Evolutionary conservation across 495 filamentous ascomycete genomes (phyloP).

Genomic region (Penicillium cosmopolitanum): DNA sequence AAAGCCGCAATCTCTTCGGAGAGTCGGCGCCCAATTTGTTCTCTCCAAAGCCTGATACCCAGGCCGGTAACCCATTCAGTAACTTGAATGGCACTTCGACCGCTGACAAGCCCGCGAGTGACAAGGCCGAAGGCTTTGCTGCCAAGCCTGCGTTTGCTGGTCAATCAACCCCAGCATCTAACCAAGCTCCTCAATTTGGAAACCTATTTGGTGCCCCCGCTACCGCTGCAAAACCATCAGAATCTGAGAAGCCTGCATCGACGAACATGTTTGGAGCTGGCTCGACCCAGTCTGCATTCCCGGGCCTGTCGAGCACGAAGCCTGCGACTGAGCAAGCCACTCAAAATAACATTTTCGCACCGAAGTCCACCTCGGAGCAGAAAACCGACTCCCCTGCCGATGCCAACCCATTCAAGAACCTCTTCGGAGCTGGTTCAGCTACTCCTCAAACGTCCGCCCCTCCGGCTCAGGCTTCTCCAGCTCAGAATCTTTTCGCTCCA

Average conservation of each 20-base stretch:
- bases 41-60: constrained; percentile 18
- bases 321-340: constrained; percentile 5
- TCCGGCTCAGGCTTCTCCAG: neutral
- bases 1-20: constrained; percentile 25
- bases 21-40: constrained; percentile 19
- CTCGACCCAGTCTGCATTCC: neutral
- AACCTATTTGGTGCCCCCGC: constrained; percentile 14
- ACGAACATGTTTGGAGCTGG: constrained; percentile 1
- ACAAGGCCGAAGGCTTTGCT: constrained; percentile 17
- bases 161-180: neutral
- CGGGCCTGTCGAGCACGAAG: neutral
- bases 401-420: constrained; percentile 10
- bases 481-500: constrained; percentile 14
- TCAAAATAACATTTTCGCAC: constrained; percentile 16
- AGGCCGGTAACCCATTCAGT: constrained; percentile 29
- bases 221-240: neutral
- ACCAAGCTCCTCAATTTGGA: constrained; percentile 10
- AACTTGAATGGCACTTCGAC: constrained; percentile 11
- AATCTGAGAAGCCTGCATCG: neutral
- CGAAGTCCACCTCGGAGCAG: neutral
- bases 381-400: neutral
- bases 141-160: constrained; percentile 18
- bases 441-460: neutral
- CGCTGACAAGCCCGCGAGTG: constrained; percentile 14
- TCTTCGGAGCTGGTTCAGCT: constrained; percentile 6